A percentile compares a stretch with the other conserved stretches of the same genome.
These are phyloP conservation scores for Cordyceps cateniannulata DNA, from an alignment of 2,329 filamentous ascomycete species.

Conservation along the genomic window DNA sequence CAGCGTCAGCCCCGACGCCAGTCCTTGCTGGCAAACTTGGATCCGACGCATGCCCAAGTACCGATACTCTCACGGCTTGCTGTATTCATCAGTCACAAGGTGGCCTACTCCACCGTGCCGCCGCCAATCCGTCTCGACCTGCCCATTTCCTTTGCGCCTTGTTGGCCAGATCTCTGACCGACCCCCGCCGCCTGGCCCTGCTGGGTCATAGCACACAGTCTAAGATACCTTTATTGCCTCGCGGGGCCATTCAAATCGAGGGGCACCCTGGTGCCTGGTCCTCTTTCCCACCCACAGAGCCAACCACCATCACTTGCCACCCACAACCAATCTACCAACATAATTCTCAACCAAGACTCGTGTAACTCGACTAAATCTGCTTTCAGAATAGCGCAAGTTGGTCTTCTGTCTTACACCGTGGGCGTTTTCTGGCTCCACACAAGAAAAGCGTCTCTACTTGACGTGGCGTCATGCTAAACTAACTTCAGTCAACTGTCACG, in stretches of 20 bases:
- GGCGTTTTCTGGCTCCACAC: constrained; percentile 1
- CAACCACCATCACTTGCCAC: background rate
- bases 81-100: constrained; percentile 4
- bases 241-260: background rate
- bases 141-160: background rate
- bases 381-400: background rate
- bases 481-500: background rate
- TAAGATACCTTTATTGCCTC: background rate
- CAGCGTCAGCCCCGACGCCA: background rate
- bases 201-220: background rate
- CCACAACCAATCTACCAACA: background rate
- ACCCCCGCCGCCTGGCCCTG: background rate
- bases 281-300: background rate
- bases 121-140: background rate
- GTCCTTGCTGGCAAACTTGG: background rate
- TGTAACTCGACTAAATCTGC: background rate
- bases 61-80: background rate
- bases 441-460: background rate
- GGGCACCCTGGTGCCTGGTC: background rate
- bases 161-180: constrained; percentile 6
- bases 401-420: background rate
- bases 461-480: background rate
- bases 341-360: background rate
- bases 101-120: background rate
- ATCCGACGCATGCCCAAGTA: background rate